phyloP scores from a whole-genome alignment of 768 basidiomycete genomes.

The Nevesoporus exiguus region DNA sequence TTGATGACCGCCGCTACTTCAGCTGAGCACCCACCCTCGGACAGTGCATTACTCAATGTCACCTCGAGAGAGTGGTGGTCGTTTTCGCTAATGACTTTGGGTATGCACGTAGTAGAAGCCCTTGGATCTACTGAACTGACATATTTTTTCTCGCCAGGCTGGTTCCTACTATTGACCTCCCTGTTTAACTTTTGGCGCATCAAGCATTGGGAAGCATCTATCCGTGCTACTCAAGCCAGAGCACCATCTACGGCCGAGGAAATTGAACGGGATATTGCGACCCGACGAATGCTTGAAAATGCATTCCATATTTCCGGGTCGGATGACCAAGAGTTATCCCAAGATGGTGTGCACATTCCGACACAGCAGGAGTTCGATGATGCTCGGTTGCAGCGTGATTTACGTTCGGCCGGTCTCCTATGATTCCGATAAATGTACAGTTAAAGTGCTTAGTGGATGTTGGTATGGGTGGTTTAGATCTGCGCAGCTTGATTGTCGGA shows the following conservation, averaged over 20 bases:
- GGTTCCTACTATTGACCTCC: constrained; percentile 89
- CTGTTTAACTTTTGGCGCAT: constrained; percentile 79
- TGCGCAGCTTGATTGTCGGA: not conserved
- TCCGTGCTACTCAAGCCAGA: constrained; percentile 44
- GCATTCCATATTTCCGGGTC: constrained; percentile 48
- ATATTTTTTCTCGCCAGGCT: constrained; percentile 46
- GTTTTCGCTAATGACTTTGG: constrained; percentile 88
- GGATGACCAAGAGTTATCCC: constrained; percentile 16
- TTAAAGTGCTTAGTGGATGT: not conserved
- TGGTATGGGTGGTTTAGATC: not conserved
- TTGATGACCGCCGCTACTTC: constrained; percentile 22
- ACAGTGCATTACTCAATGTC: constrained; percentile 29
- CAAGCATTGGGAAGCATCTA: constrained; percentile 78
- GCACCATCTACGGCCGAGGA: constrained; percentile 36
- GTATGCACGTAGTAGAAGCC: constrained; percentile 33
- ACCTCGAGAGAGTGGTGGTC: constrained; percentile 84
- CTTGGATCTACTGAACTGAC: not conserved
- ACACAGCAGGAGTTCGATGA: constrained; percentile 38
- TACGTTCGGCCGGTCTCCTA: constrained; percentile 54
- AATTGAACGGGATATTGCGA: constrained; percentile 47
- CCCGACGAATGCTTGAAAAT: constrained; percentile 48
- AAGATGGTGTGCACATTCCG: constrained; percentile 18
- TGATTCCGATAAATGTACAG: constrained; percentile 7
- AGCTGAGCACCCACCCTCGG: constrained; percentile 20
- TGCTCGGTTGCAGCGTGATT: constrained; percentile 44